These are phyloP conservation scores for Actinidia chinensis DNA, from an alignment of 179 eudicot genomes.

Conservation along the genomic window DNA sequence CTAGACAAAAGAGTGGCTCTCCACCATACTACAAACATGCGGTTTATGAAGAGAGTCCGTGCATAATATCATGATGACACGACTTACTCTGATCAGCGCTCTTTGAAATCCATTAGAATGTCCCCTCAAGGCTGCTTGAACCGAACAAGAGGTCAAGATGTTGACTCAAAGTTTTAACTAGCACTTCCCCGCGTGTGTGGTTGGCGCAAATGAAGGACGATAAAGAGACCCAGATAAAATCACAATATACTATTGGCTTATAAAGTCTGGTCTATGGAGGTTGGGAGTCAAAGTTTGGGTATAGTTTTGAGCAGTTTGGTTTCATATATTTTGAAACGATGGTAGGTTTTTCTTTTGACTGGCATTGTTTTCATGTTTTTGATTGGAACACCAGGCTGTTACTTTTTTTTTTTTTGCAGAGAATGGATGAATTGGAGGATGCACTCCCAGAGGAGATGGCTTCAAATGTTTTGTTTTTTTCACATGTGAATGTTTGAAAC, in stretches of 20 bases:
- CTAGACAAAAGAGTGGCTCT: constrained; percentile 93
- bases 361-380: neutral
- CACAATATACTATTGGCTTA: constrained; percentile 71
- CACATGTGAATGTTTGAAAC: no score
- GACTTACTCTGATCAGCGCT: constrained; percentile 64
- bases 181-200: constrained; percentile 96
- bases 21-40: constrained; percentile 70
- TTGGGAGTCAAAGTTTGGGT: constrained; percentile 87
- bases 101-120: constrained; percentile 68
- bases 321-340: constrained; percentile 67
- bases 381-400: constrained; percentile 5
- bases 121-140: constrained; percentile 77
- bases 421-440: constrained; percentile 88
- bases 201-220: constrained; percentile 80
- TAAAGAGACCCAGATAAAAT: constrained; percentile 88
- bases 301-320: constrained; percentile 92
- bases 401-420: constrained; percentile 32
- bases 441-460: constrained; percentile 93
- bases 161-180: constrained; percentile 85
- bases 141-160: constrained; percentile 98
- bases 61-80: constrained; percentile 80
- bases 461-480: no score
- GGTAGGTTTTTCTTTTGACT: constrained; percentile 33
- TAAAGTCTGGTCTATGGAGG: constrained; percentile 96
- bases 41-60: constrained; percentile 87